Percentiles rank a stretch among this genome's conserved stretches.
phyloP scores from a whole-genome alignment of 192 early-diverging fungal genomes.

The Coemansia sp. region DNA sequence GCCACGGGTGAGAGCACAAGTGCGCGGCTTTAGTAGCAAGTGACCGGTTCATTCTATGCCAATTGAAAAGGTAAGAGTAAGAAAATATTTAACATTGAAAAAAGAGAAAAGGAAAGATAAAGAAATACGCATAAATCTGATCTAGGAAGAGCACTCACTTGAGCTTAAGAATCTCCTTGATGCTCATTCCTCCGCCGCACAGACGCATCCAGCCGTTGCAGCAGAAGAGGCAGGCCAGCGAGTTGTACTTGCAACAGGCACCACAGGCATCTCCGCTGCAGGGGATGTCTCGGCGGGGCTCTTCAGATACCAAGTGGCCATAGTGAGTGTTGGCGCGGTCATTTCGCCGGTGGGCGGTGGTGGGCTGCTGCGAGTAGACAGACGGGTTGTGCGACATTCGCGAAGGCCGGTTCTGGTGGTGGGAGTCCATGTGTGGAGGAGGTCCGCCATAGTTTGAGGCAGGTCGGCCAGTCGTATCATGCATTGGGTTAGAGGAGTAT shows the following conservation, averaged over 20 bases:
- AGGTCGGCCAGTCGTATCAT: conserved; percentile 2
- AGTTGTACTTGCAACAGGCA: conserved; percentile 57
- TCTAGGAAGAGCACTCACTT: neutral
- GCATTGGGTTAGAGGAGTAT: conserved; percentile 11
- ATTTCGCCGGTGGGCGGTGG: conserved; percentile 10
- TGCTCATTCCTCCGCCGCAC: conserved; percentile 48
- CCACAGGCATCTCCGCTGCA: conserved; percentile 48
- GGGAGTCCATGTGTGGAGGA: conserved; percentile 13
- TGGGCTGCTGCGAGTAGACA: conserved; percentile 10
- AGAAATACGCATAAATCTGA: neutral
- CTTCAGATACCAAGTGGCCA: conserved; percentile 47
- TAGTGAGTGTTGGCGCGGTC: conserved; percentile 30
- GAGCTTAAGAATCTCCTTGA: conserved; percentile 28
- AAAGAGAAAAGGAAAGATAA: neutral
- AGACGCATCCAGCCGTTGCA: conserved; percentile 53
- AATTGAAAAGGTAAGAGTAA: neutral
- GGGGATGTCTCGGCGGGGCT: conserved; percentile 18
- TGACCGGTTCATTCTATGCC: neutral
- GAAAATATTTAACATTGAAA: neutral
- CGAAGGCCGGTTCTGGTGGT: conserved; percentile 10
- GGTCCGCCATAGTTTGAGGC: conserved; percentile 16
- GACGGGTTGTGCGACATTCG: conserved; percentile 12
- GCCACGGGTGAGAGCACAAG: neutral
- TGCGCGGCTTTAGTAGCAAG: neutral
- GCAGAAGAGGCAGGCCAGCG: conserved; percentile 43